Percentiles rank a stretch among this genome's conserved stretches.
phyloP scores from a whole-genome alignment of 2,329 filamentous ascomycete genomes.

The Neonectria ditissima region DNA sequence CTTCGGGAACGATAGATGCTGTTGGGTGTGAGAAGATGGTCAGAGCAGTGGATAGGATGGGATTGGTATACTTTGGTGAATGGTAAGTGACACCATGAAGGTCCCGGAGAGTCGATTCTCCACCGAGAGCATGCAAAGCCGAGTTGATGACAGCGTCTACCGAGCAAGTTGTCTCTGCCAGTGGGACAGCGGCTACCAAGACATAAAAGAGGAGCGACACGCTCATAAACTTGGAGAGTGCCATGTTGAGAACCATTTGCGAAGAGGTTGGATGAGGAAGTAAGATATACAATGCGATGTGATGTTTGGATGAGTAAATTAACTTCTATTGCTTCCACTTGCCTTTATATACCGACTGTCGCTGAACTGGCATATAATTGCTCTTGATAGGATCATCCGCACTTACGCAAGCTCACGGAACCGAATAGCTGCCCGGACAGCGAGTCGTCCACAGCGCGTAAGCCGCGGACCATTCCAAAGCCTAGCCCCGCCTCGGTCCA shows the following conservation, averaged over 20 bases:
- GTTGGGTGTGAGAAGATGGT: not conserved
- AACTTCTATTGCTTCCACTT: too few relatives aligned
- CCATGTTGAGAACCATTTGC: not conserved
- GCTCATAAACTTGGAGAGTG: not conserved
- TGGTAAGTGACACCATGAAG: slow-evolving; percentile 24
- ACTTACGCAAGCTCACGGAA: not conserved
- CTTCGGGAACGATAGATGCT: slow-evolving; percentile 30
- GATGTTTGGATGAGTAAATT: not conserved
- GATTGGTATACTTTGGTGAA: slow-evolving; percentile 16
- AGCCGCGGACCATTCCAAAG: not conserved
- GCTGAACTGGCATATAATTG: too few relatives aligned
- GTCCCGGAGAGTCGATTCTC: slow-evolving; percentile 2
- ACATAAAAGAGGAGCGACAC: not conserved
- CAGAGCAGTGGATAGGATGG: too few relatives aligned
- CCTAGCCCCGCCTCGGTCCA: not conserved
- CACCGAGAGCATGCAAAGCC: slow-evolving; percentile 21
- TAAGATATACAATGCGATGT: not conserved
- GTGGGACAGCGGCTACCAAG: not conserved
- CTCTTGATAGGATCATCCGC: not conserved
- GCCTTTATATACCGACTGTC: not conserved
- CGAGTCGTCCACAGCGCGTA: not conserved
- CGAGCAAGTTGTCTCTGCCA: not conserved
- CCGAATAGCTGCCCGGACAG: not conserved
- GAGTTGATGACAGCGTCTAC: slow-evolving; percentile 5
- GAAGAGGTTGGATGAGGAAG: not conserved